Base-by-base conservation (phyloP, 495 filamentous ascomycete species). In the Cetradonia linearis region DNA sequence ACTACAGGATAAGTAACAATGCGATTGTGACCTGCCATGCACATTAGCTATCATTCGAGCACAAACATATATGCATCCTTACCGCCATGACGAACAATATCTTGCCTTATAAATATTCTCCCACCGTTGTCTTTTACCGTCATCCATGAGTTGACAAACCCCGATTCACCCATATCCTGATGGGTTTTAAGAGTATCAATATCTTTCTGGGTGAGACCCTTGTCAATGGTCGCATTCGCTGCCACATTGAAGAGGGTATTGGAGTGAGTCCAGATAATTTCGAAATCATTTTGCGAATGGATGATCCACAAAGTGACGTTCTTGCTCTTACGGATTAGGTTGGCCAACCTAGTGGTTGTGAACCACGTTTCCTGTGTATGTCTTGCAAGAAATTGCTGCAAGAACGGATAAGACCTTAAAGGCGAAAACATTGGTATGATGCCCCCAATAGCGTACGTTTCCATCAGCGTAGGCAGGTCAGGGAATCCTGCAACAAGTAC, bases 401-500 rank as follows among this genome's bases (percentile, higher is more conserved):
- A 59, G 13, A 67, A 66, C 1, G 83, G 83, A 62, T 84, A 84
- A 5, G 73, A 73, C 23, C 74, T 68, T 5, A 96, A 74, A 0
- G 91, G 91, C 4, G 86, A 82, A 20, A 96, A 78, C 30, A 95
- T 73, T 9, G 93, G 91, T 9, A 95, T 74, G 16, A 84, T 67
- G 6, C 93, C 93, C 27, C 78, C 84, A 47, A 92, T 78, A 38
- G 83, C 78, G 70, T 89, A 90, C 13, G 83, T 83, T 25, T 81
- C 71, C 58, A 95, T 76, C 33, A 98, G 78, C 11, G 75, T 80
- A 0, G 86, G 81, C 20, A 96, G 67, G 62, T 80, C 81, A 52
- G 84, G 86, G 72, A 96, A 98, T 0, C 83, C 82, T 0, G 91
- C 85, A 3, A 95, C 74, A 11, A 95, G 75, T 16, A 98, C 75